Base-by-base conservation (phyloP, 208 protist genomes). In the Leishmania mexicana region DNA sequence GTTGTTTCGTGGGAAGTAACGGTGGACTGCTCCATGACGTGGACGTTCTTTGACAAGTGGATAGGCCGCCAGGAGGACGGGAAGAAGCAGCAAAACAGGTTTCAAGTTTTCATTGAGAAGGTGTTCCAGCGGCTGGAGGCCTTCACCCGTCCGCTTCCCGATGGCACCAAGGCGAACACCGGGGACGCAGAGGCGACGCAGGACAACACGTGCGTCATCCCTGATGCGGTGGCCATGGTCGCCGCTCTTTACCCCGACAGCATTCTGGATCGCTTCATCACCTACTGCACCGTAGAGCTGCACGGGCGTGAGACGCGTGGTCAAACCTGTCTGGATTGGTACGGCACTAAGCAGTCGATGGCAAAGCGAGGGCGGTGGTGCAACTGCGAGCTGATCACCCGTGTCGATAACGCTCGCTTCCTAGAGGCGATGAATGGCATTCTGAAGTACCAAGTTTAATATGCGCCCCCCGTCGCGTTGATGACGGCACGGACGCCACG, bases 261-360 rank as follows among this genome's bases (percentile, higher is more conserved):
- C 67, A 78, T 96, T 15, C 64, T 87, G 58, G 92, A 95, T 54
- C 88, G 77, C 60, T 90, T 96, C 72, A 70, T 92, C 68, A 95
- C 92, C 28, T 95, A 91, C 81, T 86, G 87, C 31, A 93, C 89
- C n/a, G 77, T 96, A 8, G 93, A 96, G 81, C 79, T 93, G 72
- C 89, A 92, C 57, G 93, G 93, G 47, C 79, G 78, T 17, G 89
- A 95, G 79, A 95, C 93, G 45, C 88, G 93, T 31, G 93, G 93
- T 17, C 83, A 90, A 78, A 92, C 89, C 28, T 93, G 89, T 76
- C 83, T 95, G 71, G 93, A 96, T 78, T 95, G 93, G 93, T 96
- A 95, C 80, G 93, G 93, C 40, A 96, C 93, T n/a, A 91, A 94
- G 79, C 84, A 94, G 80, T 96, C 92, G 15, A 96, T 96, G 93